Conservation (phyloP, 805 yeast genomes). For the Lipomyces anomalus region DNA sequence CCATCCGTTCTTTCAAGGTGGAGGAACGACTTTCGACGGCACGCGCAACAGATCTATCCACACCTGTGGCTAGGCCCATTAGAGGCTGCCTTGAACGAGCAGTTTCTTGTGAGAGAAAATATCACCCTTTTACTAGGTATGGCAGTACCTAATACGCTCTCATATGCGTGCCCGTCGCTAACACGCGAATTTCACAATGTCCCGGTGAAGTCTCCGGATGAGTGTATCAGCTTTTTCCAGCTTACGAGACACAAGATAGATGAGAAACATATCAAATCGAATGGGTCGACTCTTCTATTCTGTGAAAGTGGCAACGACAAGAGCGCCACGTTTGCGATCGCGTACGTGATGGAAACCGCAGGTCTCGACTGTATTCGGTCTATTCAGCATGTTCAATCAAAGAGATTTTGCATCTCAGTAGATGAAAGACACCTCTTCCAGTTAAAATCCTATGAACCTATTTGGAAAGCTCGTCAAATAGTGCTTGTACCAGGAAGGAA, state of each 20-base stretch:
- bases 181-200: conserved; percentile 4
- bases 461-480: conserved; percentile 11
- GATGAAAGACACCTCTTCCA: conserved; percentile 25
- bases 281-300: conserved; percentile 25
- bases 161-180: neutral
- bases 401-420: conserved; percentile 29
- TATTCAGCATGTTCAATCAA: conserved; percentile 31
- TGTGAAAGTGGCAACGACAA: conserved; percentile 35
- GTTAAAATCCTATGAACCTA: conserved; percentile 17
- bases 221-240: conserved; percentile 13
- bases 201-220: conserved; percentile 5
- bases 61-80: conserved; percentile 46
- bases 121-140: conserved; percentile 26
- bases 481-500: too few species aligned
- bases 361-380: conserved; percentile 23
- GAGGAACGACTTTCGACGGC: conserved; percentile 32
- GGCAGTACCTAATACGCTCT: conserved; percentile 12
- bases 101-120: conserved; percentile 37
- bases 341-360: conserved; percentile 28
- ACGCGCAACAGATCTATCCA: conserved; percentile 41
- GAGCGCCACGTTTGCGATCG: conserved; percentile 31
- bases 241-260: conserved; percentile 10
- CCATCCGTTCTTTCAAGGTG: conserved; percentile 28
- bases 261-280: neutral
- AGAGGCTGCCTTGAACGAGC: conserved; percentile 38